Base-by-base conservation (phyloP, 257 asterid genomes). In the Penstemon newberryi region DNA sequence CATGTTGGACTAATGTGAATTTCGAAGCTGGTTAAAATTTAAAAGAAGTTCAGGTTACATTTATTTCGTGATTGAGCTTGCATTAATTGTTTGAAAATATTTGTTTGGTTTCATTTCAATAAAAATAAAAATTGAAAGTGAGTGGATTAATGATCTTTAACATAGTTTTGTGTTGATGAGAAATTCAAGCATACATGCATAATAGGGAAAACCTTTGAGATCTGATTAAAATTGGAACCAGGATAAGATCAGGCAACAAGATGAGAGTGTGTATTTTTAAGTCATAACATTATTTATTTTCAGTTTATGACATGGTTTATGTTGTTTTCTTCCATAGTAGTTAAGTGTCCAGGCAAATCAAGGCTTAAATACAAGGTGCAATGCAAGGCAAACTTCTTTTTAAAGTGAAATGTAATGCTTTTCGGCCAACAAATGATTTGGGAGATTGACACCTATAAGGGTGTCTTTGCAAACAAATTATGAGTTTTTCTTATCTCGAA, bases 281-380 rank as follows among this genome's bases (percentile, higher is more conserved):
- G 33, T 25, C 33, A 25, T 1, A 25, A 25, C 33, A 25, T 25
- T 25, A 25, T 25, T 25, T 25, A 25, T 25, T 25, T 25, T 25
- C 33, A 25, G 33, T 25, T 25, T 25, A 25, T 1, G 0, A 64
- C 15, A 2, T 25, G 46, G 38, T 65, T 65, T 52, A 10, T 70
- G 38, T 59, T 70, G 71, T 18, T 52, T 65, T 49, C 51, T 7
- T 64, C 41, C 4, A n/a, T 57, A 66, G 39, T 49, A 55, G 45
- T 45, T 46, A 19, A 44, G 55, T 55, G 53, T 40, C 11, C 3
- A 52, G 53, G 59, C 44, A 13, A 39, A 53, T 39, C 49, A n/a
- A 19, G 49, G 73, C 19, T 9, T 5, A 49, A 6, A 3, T 49
- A 9, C 0, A 9, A 46, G 54, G 18, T 53, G 43, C 49, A 18